A percentile compares a stretch with the other conserved stretches of the same genome.
These are phyloP conservation scores for Metschnikowia orientalis DNA, from an alignment of 805 yeast species.

Conservation along the genomic window DNA sequence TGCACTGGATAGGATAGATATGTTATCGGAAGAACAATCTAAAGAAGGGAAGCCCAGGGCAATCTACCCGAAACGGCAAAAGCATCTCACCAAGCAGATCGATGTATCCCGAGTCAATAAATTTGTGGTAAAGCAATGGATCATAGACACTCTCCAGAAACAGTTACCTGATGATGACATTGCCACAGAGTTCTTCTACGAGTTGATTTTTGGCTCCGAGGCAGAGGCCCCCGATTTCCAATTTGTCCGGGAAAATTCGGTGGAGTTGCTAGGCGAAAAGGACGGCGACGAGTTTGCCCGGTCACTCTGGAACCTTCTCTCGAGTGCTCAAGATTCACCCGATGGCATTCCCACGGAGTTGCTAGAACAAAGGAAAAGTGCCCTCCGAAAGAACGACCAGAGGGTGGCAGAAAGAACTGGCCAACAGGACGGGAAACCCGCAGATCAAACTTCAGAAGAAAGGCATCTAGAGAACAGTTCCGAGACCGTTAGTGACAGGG, in stretches of 20 bases:
- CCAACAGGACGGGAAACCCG: no score
- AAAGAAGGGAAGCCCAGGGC: background rate
- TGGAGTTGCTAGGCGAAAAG: constrained; percentile 42
- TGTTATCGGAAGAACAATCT: background rate
- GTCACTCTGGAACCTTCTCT: constrained; percentile 41
- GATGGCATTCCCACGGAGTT: constrained; percentile 44
- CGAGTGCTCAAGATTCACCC: constrained; percentile 40
- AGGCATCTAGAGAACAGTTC: no score
- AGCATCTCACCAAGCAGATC: constrained; percentile 18
- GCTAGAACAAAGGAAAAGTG: constrained; percentile 19
- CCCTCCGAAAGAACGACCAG: no score
- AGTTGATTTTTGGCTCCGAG: constrained; percentile 32
- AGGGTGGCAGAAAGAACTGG: constrained; percentile 9
- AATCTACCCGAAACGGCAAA: background rate
- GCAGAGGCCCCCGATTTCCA: constrained; percentile 35
- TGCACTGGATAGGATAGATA: no score
- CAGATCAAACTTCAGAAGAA: no score
- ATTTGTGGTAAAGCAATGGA: constrained; percentile 39
- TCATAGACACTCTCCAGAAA: constrained; percentile 27
- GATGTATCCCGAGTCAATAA: constrained; percentile 38
- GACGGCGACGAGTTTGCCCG: constrained; percentile 38
- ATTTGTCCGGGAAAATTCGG: constrained; percentile 39
- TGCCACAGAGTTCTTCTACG: constrained; percentile 41
- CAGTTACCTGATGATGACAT: constrained; percentile 51
- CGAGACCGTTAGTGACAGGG: no score